Percentiles rank a stretch among this genome's conserved stretches.
These are phyloP conservation scores for Teunomyces barrocoloradensis DNA, from an alignment of 805 yeast genomes.

Conservation along the genomic window DNA sequence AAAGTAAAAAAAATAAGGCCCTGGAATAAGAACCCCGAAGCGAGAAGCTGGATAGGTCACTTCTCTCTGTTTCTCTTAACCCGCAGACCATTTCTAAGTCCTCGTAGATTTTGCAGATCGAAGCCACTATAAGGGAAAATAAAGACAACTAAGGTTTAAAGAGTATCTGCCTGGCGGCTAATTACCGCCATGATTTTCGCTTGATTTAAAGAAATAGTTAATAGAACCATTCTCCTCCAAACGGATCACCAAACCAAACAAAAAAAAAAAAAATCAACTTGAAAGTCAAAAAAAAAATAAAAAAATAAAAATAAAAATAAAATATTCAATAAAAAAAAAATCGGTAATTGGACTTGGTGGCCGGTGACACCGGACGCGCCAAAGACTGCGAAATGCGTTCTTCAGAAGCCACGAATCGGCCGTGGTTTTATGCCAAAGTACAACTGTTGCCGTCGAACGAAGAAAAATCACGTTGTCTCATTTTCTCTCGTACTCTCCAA, in stretches of 20 bases:
- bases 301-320: not conserved
- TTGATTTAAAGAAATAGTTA: not conserved
- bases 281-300: too few species aligned
- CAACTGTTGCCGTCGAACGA: not conserved
- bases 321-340: not conserved
- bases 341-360: not conserved
- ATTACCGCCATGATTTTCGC: not conserved
- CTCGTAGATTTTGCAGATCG: not conserved
- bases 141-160: not conserved
- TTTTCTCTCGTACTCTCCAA: not conserved
- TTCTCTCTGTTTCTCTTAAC: too few species aligned
- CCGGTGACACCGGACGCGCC: slow-evolving; percentile 1
- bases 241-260: not conserved
- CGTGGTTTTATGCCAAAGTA: not conserved
- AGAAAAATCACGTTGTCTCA: not conserved
- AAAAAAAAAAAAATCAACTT: not conserved
- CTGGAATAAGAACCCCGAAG: not conserved
- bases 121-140: not conserved
- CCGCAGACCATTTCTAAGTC: too few species aligned
- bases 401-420: not conserved
- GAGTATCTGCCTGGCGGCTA: not conserved
- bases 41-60: too few species aligned
- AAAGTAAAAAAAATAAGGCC: not conserved
- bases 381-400: not conserved
- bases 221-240: not conserved